phyloP scores from a whole-genome alignment of 371 early-diverging fungal species.

The Mortierella sp. region DNA sequence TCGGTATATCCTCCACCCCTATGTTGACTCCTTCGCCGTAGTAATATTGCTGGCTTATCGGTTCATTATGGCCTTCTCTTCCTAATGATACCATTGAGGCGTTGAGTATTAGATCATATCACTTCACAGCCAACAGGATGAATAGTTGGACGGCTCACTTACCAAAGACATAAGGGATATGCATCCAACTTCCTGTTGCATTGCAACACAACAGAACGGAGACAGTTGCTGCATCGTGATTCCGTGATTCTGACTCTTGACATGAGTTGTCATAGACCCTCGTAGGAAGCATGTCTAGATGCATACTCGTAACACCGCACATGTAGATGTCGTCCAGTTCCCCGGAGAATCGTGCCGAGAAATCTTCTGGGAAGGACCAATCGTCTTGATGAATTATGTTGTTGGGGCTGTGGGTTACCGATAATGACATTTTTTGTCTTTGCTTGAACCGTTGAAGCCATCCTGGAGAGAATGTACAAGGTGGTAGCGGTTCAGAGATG shows the following conservation, averaged over 20 bases:
- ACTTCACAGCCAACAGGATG: no score
- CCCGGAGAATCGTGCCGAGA: neutral
- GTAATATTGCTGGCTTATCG: no score
- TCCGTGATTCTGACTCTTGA: neutral
- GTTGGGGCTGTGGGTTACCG: neutral
- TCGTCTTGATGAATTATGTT: neutral
- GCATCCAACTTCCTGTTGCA: slow-evolving; percentile 2
- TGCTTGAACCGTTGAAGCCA: slow-evolving; percentile 6
- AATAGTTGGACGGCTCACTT: no score
- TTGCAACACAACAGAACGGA: slow-evolving; percentile 13
- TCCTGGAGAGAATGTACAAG: slow-evolving; percentile 3
- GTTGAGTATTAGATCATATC: no score
- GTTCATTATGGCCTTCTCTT: no score
- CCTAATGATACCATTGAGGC: no score
- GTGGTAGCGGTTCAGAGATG: neutral
- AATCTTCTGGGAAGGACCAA: neutral
- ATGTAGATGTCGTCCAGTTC: slow-evolving; percentile 4
- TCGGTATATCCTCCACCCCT: no score
- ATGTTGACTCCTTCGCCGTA: no score
- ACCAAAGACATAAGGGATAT: neutral
- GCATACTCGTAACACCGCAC: slow-evolving; percentile 10
- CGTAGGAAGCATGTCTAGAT: neutral
- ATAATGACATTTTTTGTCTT: neutral
- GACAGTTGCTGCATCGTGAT: slow-evolving; percentile 1
- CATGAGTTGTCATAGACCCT: neutral